phyloP scores from a whole-genome alignment of 176 grass and related monocot genomes.

The Eleusine coracana region DNA sequence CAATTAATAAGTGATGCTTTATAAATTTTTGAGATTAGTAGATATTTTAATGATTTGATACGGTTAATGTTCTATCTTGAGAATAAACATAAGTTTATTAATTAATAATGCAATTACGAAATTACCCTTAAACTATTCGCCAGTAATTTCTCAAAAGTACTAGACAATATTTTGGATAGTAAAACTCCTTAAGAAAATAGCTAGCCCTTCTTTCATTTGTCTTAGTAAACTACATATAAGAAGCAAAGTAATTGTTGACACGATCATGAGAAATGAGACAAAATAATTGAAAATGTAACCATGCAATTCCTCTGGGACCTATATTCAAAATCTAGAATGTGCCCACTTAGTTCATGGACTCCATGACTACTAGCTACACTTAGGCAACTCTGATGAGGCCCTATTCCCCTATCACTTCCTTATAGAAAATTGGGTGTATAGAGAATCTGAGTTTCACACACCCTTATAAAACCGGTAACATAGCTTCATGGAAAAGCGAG shows the following conservation, averaged over 20 bases:
- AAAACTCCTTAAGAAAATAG: background rate
- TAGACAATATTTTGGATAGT: too few species aligned
- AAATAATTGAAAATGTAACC: slow-evolving; percentile 24
- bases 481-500: background rate
- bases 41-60: too few species aligned
- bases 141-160: too few species aligned
- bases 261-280: slow-evolving; percentile 1
- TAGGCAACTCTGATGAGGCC: background rate
- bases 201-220: background rate
- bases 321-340: slow-evolving; percentile 35
- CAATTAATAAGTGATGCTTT: too few species aligned
- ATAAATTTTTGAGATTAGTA: too few species aligned
- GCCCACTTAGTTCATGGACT: slow-evolving; percentile 17
- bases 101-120: too few species aligned
- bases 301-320: slow-evolving; percentile 32
- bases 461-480: background rate
- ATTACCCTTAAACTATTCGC: too few species aligned
- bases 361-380: slow-evolving; percentile 14
- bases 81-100: too few species aligned
- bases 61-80: too few species aligned
- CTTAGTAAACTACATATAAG: background rate
- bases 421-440: background rate
- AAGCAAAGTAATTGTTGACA: background rate
- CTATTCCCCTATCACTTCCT: slow-evolving; percentile 8
- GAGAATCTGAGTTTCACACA: background rate